Percentiles rank a stretch among this genome's conserved stretches.
phyloP scores from a whole-genome alignment of 441 rosid species.

The Corymbia citriodora region DNA sequence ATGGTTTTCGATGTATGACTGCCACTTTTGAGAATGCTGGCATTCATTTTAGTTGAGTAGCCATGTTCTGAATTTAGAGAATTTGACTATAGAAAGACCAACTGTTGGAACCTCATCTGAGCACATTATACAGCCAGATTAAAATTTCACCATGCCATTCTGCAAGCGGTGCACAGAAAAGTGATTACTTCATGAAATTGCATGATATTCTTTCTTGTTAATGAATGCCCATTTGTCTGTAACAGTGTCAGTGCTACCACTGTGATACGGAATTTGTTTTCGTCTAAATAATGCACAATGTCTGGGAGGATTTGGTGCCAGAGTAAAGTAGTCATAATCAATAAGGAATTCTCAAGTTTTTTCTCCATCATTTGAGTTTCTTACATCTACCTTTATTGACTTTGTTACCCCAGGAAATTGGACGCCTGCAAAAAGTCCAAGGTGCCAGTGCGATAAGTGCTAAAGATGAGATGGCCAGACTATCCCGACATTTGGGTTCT shows the following conservation, averaged over 20 bases:
- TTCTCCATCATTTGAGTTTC: background rate
- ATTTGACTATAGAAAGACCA: background rate
- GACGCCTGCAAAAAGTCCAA: slow-evolving; percentile 80
- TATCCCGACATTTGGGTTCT: slow-evolving; percentile 89
- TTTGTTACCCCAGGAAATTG: slow-evolving; percentile 63
- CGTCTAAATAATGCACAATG: background rate
- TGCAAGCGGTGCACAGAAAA: background rate
- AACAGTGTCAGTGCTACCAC: background rate
- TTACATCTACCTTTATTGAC: background rate
- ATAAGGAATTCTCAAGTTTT: background rate
- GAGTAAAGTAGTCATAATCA: background rate
- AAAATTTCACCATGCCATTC: background rate
- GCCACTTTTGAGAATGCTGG: background rate
- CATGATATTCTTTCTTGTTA: background rate
- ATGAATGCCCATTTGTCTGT: background rate
- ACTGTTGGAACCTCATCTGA: background rate
- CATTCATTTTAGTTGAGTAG: background rate
- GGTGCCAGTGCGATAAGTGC: slow-evolving; percentile 94
- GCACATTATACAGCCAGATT: background rate
- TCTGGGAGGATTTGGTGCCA: background rate
- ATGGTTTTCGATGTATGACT: background rate
- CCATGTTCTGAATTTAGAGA: background rate
- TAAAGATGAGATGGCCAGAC: slow-evolving; percentile 97
- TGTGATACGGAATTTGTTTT: background rate
- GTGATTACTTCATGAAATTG: background rate